Percentiles rank a stretch among this genome's conserved stretches.
These are phyloP conservation scores for Ustilago curta DNA, from an alignment of 1,284 basidiomycete genomes.

Conservation along the genomic window DNA sequence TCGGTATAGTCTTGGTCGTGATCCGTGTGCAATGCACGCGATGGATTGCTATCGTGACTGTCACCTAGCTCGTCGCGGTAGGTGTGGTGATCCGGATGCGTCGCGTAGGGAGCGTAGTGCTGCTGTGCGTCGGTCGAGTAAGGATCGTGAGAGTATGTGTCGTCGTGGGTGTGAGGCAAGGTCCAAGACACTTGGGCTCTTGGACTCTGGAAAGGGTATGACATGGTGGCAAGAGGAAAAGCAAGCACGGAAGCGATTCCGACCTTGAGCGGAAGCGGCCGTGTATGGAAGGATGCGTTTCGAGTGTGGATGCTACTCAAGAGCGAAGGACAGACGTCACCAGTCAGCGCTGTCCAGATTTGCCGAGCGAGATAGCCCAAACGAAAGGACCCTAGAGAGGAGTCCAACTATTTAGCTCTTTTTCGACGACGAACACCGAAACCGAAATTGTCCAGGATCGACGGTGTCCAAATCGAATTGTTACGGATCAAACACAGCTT, in stretches of 20 bases:
- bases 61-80: constrained; percentile 26
- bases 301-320: not conserved
- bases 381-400: not conserved
- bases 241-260: constrained; percentile 4
- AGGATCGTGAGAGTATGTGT: constrained; percentile 31
- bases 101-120: constrained; percentile 18
- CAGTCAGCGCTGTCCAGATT: not conserved
- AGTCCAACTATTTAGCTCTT: not conserved
- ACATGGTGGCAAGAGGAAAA: constrained; percentile 20
- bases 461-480: constrained; percentile 1
- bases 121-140: constrained; percentile 15
- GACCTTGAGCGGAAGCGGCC: not conserved
- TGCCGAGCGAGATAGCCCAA: constrained; percentile 14
- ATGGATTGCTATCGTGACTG: constrained; percentile 29
- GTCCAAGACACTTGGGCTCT: constrained; percentile 29
- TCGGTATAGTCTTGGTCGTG: constrained; percentile 9
- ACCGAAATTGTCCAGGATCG: not conserved
- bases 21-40: constrained; percentile 16
- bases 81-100: constrained; percentile 10
- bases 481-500: not conserved
- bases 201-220: constrained; percentile 51
- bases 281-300: not conserved
- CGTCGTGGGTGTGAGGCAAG: constrained; percentile 17
- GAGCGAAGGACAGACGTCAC: constrained; percentile 5
- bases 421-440: constrained; percentile 3